These are phyloP conservation scores for Paspalum vaginatum DNA, from an alignment of 176 grass and related monocot species.

Conservation along the genomic window DNA sequence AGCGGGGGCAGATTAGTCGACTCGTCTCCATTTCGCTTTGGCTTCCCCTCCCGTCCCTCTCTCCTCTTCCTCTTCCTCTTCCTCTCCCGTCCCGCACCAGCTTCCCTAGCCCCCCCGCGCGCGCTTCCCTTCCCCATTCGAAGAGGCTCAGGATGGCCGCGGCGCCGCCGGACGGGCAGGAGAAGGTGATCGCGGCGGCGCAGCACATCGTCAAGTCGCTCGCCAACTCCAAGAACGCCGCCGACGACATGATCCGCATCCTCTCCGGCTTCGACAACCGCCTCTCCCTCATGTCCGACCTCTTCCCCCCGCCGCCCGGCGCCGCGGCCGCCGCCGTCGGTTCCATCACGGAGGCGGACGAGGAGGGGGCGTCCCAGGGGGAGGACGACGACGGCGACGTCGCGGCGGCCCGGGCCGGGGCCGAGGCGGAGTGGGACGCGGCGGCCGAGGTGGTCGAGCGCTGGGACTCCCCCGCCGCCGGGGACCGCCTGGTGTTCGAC, in stretches of 20 bases:
- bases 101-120: neutral
- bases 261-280: slow-evolving; percentile 91
- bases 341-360: slow-evolving; percentile 32
- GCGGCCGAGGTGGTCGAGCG: slow-evolving; percentile 40
- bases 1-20: slow-evolving; percentile 6
- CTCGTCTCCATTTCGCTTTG: slow-evolving; percentile 29
- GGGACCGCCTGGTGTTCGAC: slow-evolving; percentile 58
- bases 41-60: neutral
- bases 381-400: slow-evolving; percentile 17
- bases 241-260: slow-evolving; percentile 96
- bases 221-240: slow-evolving; percentile 86
- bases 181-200: slow-evolving; percentile 83
- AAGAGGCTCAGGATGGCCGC: slow-evolving; percentile 39
- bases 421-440: slow-evolving; percentile 42
- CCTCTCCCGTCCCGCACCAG: no score
- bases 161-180: slow-evolving; percentile 68
- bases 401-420: slow-evolving; percentile 15
- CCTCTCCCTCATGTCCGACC: slow-evolving; percentile 58
- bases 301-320: slow-evolving; percentile 53
- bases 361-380: slow-evolving; percentile 21
- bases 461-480: slow-evolving; percentile 38
- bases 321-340: neutral
- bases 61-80: neutral
- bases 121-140: neutral
- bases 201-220: slow-evolving; percentile 90